phyloP scores from a whole-genome alignment of 805 yeast genomes.

The Candida glaebosa region DNA sequence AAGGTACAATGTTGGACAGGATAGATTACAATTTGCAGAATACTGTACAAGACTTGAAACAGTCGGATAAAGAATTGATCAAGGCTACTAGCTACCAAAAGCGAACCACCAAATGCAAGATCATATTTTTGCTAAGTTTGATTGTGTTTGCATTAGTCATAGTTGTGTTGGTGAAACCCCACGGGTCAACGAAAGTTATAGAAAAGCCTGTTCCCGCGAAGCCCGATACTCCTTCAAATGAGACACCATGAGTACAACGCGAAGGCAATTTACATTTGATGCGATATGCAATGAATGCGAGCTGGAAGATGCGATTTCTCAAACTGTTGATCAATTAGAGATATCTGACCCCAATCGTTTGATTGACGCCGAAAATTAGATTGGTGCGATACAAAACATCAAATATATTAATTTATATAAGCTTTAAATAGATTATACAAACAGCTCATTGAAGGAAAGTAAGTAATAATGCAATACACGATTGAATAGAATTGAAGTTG shows the following conservation, averaged over 20 bases:
- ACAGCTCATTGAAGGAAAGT: background rate
- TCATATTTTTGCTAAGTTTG: constrained; percentile 69
- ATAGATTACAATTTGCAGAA: constrained; percentile 88
- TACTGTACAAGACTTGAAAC: constrained; percentile 71
- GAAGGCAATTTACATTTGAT: too few species aligned
- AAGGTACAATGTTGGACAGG: constrained; percentile 89
- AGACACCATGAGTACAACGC: background rate
- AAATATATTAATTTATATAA: too few species aligned
- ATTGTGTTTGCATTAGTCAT: constrained; percentile 70
- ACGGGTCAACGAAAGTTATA: constrained; percentile 15
- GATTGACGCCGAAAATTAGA: too few species aligned
- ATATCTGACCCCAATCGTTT: too few species aligned
- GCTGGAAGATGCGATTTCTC: too few species aligned
- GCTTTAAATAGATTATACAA: too few species aligned
- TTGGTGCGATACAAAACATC: too few species aligned
- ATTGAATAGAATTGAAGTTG: background rate
- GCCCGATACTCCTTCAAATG: background rate
- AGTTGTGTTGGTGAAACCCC: constrained; percentile 66
- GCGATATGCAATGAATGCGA: too few species aligned
- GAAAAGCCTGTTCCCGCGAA: constrained; percentile 36
- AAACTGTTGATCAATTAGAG: too few species aligned
- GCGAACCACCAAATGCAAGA: constrained; percentile 85
- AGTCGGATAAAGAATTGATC: constrained; percentile 72
- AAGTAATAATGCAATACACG: background rate
- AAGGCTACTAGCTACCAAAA: constrained; percentile 81